Evolutionary conservation across 495 filamentous ascomycete species (phyloP), one percentile per base, ranked within the genome.

Genomic region (Parathielavia hyrcaniae): DNA sequence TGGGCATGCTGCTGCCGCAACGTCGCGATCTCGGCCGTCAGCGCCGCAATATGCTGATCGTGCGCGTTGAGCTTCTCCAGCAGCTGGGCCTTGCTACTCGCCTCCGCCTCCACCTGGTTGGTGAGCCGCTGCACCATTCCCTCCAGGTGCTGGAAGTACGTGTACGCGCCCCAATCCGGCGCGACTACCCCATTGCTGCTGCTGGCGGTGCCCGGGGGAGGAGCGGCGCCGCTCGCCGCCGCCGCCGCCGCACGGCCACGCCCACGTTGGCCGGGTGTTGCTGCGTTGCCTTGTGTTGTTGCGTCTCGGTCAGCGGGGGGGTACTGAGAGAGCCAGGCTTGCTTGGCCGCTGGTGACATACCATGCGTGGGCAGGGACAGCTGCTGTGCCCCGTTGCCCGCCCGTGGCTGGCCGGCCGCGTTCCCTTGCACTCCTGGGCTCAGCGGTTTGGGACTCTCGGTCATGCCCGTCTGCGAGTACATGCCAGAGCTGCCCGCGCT

Each of bases 371-470:
- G 69, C 51, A 75, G 65, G 45, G 73, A 70, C 55, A 75, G 67
- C 46, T 64, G 64, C 46, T 67, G 64, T 32, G 59, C 57, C 48
- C 63, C 63, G 48, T 53, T 51, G 30, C 49, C 55, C 45, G 58
- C 77, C 71, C 39, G 74, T 55, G 83, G 81, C 45, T 83, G 81
- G 34, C 79, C 76, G 8, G 81, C 72, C 61, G 85, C 81, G 58
- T 84, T 80, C 30, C 81, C 75, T 48, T 83, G 81, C 43, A 79
- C 71, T 62, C 81, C 83, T 5, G 91, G 91, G 36, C 90, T 95
- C 35, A 96, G 75, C 5, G 91, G 88, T 66, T 88, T 92, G 0
- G 90, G 89, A 61, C 87, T 92, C 67, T 96, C 91, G 5, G 86
- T 91, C 79, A 95, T 87, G 55, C 79, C 78, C 53, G 74, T 77